Evolutionary conservation across 225 moss, liverwort and hornwort species (phyloP), one percentile per base, ranked within the genome.

Genomic region (Bryoerythrophyllum caledonicum): DNA sequence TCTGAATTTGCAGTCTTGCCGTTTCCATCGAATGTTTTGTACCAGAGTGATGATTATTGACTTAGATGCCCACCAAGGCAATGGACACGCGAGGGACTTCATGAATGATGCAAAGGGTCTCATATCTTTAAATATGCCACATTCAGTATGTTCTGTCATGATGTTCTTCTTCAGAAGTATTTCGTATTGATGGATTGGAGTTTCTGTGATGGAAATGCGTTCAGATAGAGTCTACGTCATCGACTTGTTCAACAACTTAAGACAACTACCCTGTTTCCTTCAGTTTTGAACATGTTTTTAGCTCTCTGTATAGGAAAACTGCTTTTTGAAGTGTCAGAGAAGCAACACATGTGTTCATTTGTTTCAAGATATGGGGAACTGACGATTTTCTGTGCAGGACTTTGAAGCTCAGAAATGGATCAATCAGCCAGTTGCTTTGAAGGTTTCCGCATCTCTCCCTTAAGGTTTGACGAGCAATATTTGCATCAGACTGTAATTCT

Each of bases 31-130:
- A 81, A 60, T 46, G 26, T 60, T 70, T 66, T 97, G 68, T 88
- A n/a, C n/a, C n/a, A n/a, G n/a, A n/a, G n/a, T n/a, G n/a, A n/a
- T n/a, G n/a, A n/a, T n/a, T n/a, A n/a, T 97, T 63, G 97, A 97
- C 80, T 83, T 94, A 73, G 97, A 97, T 81, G 97, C 94, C 30
- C 97, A 97, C 79, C 97, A 94, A 86, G 97, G 97, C 41, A 93
- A 99, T 60, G 97, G 97, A 51, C 97, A 99, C 67, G 94, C 89
- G 65, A 85, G 94, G 59, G 97, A 99, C 67, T 91, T 99, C 73
- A 73, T 63, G 78, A 71, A 84, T 49, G 93, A 99, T 67, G 91
- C 93, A 91, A 76, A 21, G 13, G 2, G 32, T 54, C 63, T 60
- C 41, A 60, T 19, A 24, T 44, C 35, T 71, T 74, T 62, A 32